Evolutionary conservation across 768 basidiomycete genomes (phyloP), one percentile per base, ranked within the genome.

Genomic region (Termitomyces sp.): DNA sequence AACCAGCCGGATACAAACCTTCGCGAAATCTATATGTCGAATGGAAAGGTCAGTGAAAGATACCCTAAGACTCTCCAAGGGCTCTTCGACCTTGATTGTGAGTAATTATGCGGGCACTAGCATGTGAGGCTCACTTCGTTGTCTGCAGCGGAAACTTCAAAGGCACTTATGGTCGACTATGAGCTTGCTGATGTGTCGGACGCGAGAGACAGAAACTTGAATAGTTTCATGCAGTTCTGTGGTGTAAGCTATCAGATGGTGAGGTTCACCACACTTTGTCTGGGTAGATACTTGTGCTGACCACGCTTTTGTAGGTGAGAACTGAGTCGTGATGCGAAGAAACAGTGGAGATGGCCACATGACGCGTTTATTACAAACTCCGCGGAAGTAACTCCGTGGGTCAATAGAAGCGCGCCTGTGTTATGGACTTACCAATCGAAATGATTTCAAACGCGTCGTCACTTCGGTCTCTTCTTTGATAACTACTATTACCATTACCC

Each of bases 211-310:
- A 68, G 70, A n/a, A 86, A 86, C 63, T 68, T 85, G 60, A 87
- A 86, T 63, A 68, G 71, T 35, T 78, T 87, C 68, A 81, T 86
- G 76, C 81, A 79, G 57, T 82, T 84, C 68, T 81, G 79, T 60
- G 84, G 84, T 6, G 77, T 85, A n/a, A 72, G 75, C 63, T 86
- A 84, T 66, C 82, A 82, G 71, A 76, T 84, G 81, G 85, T 85
- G 69, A 72, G 59, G 57, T 59, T 59, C 51, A 38, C 36, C 44
- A 5, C 45, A 13, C 20, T 35, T 42, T 53, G 7, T 38, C 7
- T 9, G 8, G 20, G 36, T 33, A 32, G 11, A 36, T 39, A 28
- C 22, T 24, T 20, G 38, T 54, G 54, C 56, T 66, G 20, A 66
- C 18, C 44, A 46, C 18, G n/a, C n/a, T n/a, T n/a, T 51, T 58